Conservation (phyloP, 768 basidiomycete species). For the Scleroderma bovista region DNA sequence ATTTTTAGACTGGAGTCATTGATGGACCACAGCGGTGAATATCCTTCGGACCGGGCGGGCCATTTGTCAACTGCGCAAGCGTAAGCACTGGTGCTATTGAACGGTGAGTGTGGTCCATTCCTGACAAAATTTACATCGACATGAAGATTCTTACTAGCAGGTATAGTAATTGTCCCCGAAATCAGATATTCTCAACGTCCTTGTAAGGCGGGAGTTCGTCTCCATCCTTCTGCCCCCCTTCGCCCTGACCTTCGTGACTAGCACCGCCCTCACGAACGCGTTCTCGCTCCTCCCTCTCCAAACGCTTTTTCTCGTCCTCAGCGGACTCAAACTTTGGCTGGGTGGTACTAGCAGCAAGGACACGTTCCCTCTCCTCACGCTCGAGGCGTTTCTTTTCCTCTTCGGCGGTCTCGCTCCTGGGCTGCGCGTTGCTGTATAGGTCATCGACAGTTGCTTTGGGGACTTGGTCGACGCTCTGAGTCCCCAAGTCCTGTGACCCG, state of each 20-base stretch:
- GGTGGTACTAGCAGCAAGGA: constrained; percentile 22
- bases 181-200: constrained; percentile 22
- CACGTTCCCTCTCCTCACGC: constrained; percentile 47
- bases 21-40: too few species aligned
- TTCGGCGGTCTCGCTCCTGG: constrained; percentile 47
- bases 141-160: too few species aligned
- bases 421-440: constrained; percentile 22
- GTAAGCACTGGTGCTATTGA: too few species aligned
- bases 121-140: too few species aligned
- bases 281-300: constrained; percentile 66
- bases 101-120: too few species aligned
- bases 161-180: not conserved
- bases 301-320: constrained; percentile 58
- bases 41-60: too few species aligned
- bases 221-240: constrained; percentile 18
- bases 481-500: constrained; percentile 32
- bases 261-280: constrained; percentile 32
- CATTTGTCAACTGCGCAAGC: too few species aligned
- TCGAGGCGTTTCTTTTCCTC: constrained; percentile 64
- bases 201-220: constrained; percentile 43
- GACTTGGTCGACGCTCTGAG: constrained; percentile 27
- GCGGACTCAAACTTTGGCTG: constrained; percentile 39
- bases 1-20: too few species aligned
- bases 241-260: constrained; percentile 14
- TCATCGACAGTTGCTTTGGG: constrained; percentile 23